Conservation (phyloP, 2,329 filamentous ascomycete genomes). For the Ascochyta clinopodiicola region DNA sequence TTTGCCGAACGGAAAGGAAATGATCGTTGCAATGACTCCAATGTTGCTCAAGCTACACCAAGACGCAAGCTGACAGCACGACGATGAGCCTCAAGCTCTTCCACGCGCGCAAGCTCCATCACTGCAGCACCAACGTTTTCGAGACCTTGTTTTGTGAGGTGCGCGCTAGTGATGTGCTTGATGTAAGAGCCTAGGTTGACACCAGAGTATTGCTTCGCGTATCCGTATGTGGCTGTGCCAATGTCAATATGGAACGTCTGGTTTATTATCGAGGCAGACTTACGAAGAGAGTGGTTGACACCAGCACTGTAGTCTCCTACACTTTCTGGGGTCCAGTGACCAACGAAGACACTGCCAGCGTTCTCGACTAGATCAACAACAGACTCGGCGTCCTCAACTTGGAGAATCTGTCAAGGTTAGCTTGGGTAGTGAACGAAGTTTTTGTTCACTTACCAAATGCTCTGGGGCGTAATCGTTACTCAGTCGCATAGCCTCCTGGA, state of each 20-base stretch:
- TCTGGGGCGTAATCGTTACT: slow-evolving; percentile 97
- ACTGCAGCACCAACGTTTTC: slow-evolving; percentile 86
- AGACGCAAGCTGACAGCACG: slow-evolving; percentile 72
- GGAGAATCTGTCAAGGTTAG: slow-evolving; percentile 67
- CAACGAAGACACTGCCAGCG: slow-evolving; percentile 94
- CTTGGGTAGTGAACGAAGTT: no score
- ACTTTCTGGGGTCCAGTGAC: slow-evolving; percentile 95
- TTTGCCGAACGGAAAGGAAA: neutral
- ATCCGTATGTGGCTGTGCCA: slow-evolving; percentile 87
- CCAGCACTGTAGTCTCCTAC: slow-evolving; percentile 98
- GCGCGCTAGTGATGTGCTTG: slow-evolving; percentile 96
- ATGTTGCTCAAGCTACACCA: slow-evolving; percentile 41
- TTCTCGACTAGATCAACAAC: slow-evolving; percentile 84
- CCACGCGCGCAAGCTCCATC: slow-evolving; percentile 93
- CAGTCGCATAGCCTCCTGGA: slow-evolving; percentile 77
- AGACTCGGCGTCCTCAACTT: slow-evolving; percentile 77
- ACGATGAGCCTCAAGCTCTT: slow-evolving; percentile 92
- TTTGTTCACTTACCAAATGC: slow-evolving; percentile 63
- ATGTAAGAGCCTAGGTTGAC: slow-evolving; percentile 96
- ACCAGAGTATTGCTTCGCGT: slow-evolving; percentile 97
- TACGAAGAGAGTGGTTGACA: slow-evolving; percentile 96
- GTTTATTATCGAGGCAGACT: neutral
- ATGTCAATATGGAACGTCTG: slow-evolving; percentile 7
- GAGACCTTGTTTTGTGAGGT: slow-evolving; percentile 84
- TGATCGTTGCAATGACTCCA: neutral